These are phyloP conservation scores for Phytophthora foliorum DNA, from an alignment of 352 stramenopile species.

Conservation along the genomic window DNA sequence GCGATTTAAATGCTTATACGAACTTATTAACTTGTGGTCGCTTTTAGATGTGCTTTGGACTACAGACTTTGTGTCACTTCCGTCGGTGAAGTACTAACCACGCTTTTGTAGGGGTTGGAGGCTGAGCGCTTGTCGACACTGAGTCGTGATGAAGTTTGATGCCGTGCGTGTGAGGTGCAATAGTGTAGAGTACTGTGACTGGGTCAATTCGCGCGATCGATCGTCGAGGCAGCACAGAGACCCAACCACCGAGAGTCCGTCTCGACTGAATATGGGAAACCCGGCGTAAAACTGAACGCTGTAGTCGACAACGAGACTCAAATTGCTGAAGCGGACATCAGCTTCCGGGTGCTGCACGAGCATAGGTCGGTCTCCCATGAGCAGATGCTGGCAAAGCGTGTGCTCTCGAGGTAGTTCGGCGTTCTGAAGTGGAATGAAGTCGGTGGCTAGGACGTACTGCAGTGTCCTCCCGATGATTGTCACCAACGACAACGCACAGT, in stretches of 20 bases:
- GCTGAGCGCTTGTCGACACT: conserved; percentile 5
- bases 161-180: conserved; percentile 34
- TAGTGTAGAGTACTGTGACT: conserved; percentile 45
- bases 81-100: neutral
- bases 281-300: conserved; percentile 62
- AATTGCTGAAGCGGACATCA: conserved; percentile 59
- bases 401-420: conserved; percentile 43
- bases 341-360: conserved; percentile 61
- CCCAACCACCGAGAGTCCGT: conserved; percentile 33
- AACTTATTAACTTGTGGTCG: neutral
- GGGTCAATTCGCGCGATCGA: conserved; percentile 31
- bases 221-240: conserved; percentile 40
- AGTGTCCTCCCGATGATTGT: conserved; percentile 50
- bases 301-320: conserved; percentile 38
- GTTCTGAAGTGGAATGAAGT: conserved; percentile 33
- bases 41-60: neutral
- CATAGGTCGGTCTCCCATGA: conserved; percentile 61
- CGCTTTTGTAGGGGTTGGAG: conserved; percentile 13
- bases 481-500: conserved; percentile 48
- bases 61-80: conserved; percentile 5
- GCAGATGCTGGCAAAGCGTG: conserved; percentile 56
- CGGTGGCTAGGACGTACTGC: conserved; percentile 49
- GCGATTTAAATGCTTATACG: neutral
- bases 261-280: conserved; percentile 46
- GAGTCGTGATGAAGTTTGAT: conserved; percentile 18